Base-by-base conservation (phyloP, 2,329 filamentous ascomycete genomes). In the Colletotrichum simmondsii region DNA sequence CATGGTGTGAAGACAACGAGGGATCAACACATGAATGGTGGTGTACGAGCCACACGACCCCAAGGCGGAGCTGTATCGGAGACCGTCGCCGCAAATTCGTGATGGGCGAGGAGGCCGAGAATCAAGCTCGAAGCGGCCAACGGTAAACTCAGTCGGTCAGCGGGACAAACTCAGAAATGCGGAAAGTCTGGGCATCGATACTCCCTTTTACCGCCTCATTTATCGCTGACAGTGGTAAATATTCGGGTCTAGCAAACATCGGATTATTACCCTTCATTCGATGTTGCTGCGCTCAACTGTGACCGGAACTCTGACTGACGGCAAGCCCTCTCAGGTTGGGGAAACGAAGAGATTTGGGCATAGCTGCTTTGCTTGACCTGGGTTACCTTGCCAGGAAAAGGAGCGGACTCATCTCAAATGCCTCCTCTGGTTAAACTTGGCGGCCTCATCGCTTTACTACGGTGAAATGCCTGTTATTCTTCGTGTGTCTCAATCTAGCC, bases 1-100 rank as follows among this genome's bases (percentile, higher is more conserved):
- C 26, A 61, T 46, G 53, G 58, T 54, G 59, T 58, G 42, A 69
- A 61, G 58, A 46, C 65, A 28, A 24, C n/a, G 28, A 59, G 32
- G 46, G 66, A 65, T 72, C 56, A 52, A 65, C 42, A 61, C 56
- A 28, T 26, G 7, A 59, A 64, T 54, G 30, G 53, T 49, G 56
- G 56, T 61, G 49, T 49, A 22, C 42, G 60, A 57, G 28, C 70
- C 66, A 14, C 42, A 49, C 42, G 65, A 70, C 60, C 71, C 71
- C 60, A 35, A 49, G 66, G 28, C 70, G 60, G 66, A 30, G 53
- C 65, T 54, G 28, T 19, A 59, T 69, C 30, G 26, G 46, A 57
- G 54, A 37, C 35, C 56, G 66, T 71, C 67, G 65, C 56, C 66
- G 60, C 71, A 71, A 61, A 60, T 61, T 53, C n/a, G 53, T 64